Base-by-base conservation (phyloP, 306 rosid species). In the Rosa lucieae region DNA sequence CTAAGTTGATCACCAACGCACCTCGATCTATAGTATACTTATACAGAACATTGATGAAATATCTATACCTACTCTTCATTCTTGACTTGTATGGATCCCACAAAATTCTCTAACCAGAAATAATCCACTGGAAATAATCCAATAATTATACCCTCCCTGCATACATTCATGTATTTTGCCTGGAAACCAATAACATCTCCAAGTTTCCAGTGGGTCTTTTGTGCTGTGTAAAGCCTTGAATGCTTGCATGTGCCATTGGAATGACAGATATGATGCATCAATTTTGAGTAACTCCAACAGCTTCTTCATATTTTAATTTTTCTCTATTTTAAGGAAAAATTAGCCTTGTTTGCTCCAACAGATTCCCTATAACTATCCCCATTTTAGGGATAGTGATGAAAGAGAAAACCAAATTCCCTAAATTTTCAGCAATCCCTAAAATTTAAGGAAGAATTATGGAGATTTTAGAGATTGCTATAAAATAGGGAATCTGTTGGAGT, bases 191-290 rank as follows among this genome's bases (percentile, higher is more conserved):
- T 79, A 49, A 55, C 42, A 26, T 55, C 59, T 39, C 55, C 72
- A 74, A 29, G 20, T 55, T 74, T 56, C 29, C 44, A 18, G 85
- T 88, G 87, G 89, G 86, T 51, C 81, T 75, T 18, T n/a, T 71
- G 69, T 72, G 80, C 44, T 79, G 74, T 77, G 29, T 59, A 78
- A 76, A 80, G 81, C 78, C 68, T 35, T 78, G 86, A 84, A 72
- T 80, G 40, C 72, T 39, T 55, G 49, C 65, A 67, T 69, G 80
- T 75, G 80, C 79, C 85, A 70, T 70, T 70, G 87, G 81, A 62
- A 83, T 74, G 78, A 66, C 58, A 76, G 61, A 72, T 53, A 76
- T 11, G 80, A 78, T 40, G 78, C 69, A 80, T 78, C 86, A 79
- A 77, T 81, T 65, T 62, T 75, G 32, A 29, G 32, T 1, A 29